A percentile compares a stretch with the other conserved stretches of the same genome.
These are phyloP conservation scores for Saitozyma sp. DNA, from an alignment of 768 basidiomycete genomes.

Conservation along the genomic window DNA sequence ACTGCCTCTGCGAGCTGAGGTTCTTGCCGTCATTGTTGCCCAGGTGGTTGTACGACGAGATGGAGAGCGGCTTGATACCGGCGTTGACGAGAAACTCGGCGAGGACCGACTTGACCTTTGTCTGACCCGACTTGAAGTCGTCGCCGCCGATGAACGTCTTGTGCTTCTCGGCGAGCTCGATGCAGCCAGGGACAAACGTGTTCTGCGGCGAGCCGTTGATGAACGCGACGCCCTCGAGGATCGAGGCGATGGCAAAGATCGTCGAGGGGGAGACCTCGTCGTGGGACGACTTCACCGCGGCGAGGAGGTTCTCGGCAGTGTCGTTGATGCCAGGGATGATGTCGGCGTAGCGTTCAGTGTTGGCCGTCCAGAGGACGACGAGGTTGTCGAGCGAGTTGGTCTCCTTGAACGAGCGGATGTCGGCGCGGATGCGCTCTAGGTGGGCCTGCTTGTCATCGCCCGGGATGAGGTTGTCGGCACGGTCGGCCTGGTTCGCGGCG, in stretches of 20 bases:
- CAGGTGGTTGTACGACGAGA: slow-evolving; percentile 97
- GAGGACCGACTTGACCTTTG: slow-evolving; percentile 83
- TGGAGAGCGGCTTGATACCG: slow-evolving; percentile 94
- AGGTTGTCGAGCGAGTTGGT: slow-evolving; percentile 79
- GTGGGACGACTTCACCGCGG: slow-evolving; percentile 79
- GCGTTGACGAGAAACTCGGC: slow-evolving; percentile 99
- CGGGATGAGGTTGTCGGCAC: slow-evolving; percentile 88
- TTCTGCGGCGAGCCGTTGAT: slow-evolving; percentile 98
- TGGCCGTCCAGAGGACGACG: slow-evolving; percentile 95
- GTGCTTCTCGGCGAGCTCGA: slow-evolving; percentile 84
- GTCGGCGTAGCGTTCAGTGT: slow-evolving; percentile 96
- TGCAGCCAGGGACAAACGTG: slow-evolving; percentile 94
- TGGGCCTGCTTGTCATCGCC: slow-evolving; percentile 85
- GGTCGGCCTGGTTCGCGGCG: slow-evolving; percentile 93
- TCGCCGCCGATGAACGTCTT: slow-evolving; percentile 95
- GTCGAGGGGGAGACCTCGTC: slow-evolving; percentile 95
- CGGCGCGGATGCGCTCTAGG: slow-evolving; percentile 85
- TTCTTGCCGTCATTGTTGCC: slow-evolving; percentile 78
- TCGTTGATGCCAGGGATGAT: slow-evolving; percentile 94
- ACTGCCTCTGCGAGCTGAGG: slow-evolving; percentile 84
- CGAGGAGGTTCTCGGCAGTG: slow-evolving; percentile 81
- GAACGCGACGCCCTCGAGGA: slow-evolving; percentile 92
- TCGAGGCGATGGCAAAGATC: slow-evolving; percentile 89
- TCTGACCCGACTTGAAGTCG: slow-evolving; percentile 97
- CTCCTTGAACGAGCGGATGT: slow-evolving; percentile 89